Conservation (phyloP, 441 rosid species). For the Geranium incanum region DNA sequence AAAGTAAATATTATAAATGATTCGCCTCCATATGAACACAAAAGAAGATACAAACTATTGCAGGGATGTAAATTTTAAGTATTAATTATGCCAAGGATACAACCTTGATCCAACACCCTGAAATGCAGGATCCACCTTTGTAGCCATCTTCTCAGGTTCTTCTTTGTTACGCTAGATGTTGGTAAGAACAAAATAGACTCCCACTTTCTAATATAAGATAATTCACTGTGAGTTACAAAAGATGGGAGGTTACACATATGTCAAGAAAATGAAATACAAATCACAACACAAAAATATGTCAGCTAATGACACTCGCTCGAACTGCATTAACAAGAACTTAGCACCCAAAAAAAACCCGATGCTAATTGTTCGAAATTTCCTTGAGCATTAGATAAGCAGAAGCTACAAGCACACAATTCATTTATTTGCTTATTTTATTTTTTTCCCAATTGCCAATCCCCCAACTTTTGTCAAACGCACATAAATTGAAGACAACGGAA, state of each 20-base stretch:
- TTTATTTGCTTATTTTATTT: too few species aligned
- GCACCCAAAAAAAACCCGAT: background rate
- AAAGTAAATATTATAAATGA: constrained; percentile 5
- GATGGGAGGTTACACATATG: constrained; percentile 13
- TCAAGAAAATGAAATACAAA: constrained; percentile 9
- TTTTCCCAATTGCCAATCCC: too few species aligned
- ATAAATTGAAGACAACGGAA: background rate
- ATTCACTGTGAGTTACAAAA: constrained; percentile 21
- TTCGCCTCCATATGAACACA: background rate
- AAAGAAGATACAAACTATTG: background rate
- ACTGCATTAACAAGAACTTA: background rate
- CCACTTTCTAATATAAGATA: constrained; percentile 21
- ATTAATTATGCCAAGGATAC: constrained; percentile 51
- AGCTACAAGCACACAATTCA: too few species aligned
- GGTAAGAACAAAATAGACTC: constrained; percentile 20
- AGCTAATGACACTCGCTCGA: background rate
- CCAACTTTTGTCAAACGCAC: too few species aligned
- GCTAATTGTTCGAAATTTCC: too few species aligned
- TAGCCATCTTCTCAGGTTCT: constrained; percentile 36
- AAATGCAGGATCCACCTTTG: constrained; percentile 91
- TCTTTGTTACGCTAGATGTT: constrained; percentile 13
- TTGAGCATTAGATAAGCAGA: background rate
- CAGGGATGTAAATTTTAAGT: background rate
- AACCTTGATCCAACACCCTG: constrained; percentile 93
- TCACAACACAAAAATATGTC: background rate